Evolutionary conservation across 805 yeast genomes (phyloP), one percentile per base, ranked within the genome.

Genomic region (Deakozyma indianensis): DNA sequence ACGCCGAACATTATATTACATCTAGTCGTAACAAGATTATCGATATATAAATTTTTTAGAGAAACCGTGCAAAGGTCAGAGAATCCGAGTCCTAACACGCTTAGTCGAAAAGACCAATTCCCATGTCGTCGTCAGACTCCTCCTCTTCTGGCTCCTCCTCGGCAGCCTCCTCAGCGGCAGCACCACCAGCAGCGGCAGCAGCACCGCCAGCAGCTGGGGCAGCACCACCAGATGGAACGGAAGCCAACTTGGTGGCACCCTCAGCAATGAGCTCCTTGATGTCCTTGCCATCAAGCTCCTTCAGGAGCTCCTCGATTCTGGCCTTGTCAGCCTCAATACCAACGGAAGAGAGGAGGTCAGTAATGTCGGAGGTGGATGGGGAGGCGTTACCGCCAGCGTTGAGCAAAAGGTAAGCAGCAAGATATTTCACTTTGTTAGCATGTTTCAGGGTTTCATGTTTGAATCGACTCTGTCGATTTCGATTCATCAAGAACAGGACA

Each of bases 351-450:
- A 92, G 80, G 64, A 92, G 82, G 60, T 81, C 63, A 72, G 84
- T 74, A 77, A 92, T 77, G 71, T 86, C 90, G 65, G 83, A 79
- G 61, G 95, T 94, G 60, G 95, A 75, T 73, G 98, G 97, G 63
- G 92, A 66, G 68, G 87, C 69, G 77, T 79, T 80, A 70, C 97
- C 98, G 73, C 95, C 95, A 70, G 92, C 87, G 75, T 82, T 87
- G 73, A 92, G 80, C 75, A 90, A 83, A 73, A 92, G 83, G 79
- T 92, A 92, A 73, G 98, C 97, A 75, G 98, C 98, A 75, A 92
- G 83, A 81, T 90, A 90, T 84, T 87, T 92, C 96, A 87, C 76
- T 67, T 45, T n/a, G 42, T 35, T 40, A 25, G 28, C 14, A 25
- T 14, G 28, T 14, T 23, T 14, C n/a, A n/a, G n/a, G n/a, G n/a